Percentiles rank a stretch among this genome's conserved stretches.
These are phyloP conservation scores for Henningerozyma blattae DNA, from an alignment of 805 yeast genomes.

Conservation along the genomic window DNA sequence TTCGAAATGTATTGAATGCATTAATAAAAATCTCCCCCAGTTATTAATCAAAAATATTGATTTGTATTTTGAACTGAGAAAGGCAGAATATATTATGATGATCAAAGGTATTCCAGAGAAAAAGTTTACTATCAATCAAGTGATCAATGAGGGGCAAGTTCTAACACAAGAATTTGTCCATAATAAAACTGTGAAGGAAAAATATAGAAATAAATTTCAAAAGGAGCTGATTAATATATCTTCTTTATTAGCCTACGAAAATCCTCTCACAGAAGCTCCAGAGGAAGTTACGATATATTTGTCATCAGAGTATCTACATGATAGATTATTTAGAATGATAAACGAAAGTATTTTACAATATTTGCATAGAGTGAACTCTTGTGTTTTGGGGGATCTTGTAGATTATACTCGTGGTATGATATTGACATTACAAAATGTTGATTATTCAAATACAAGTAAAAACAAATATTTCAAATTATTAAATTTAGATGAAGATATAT, in stretches of 20 bases:
- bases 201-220: slow-evolving; percentile 24
- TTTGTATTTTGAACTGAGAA: slow-evolving; percentile 17
- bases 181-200: slow-evolving; percentile 15
- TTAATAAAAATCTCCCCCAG: slow-evolving; percentile 21
- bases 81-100: slow-evolving; percentile 14
- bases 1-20: slow-evolving; percentile 29
- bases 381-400: slow-evolving; percentile 33
- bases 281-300: slow-evolving; percentile 16
- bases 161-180: slow-evolving; percentile 15
- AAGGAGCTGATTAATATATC: slow-evolving; percentile 35
- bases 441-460: slow-evolving; percentile 5
- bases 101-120: slow-evolving; percentile 7
- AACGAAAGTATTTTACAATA: slow-evolving; percentile 30
- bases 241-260: slow-evolving; percentile 39
- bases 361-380: slow-evolving; percentile 31
- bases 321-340: slow-evolving; percentile 19
- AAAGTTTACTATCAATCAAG: slow-evolving; percentile 7
- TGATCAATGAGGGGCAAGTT: slow-evolving; percentile 15
- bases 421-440: slow-evolving; percentile 21
- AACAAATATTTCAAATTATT: slow-evolving; percentile 24
- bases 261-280: slow-evolving; percentile 32
- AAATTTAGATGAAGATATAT: slow-evolving; percentile 36
- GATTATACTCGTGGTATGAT: slow-evolving; percentile 30
- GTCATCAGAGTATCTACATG: slow-evolving; percentile 18
- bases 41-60: slow-evolving; percentile 14